Evolutionary conservation across 441 rosid species (phyloP), one percentile per base, ranked within the genome.

Genomic region (Croton laevigatus): DNA sequence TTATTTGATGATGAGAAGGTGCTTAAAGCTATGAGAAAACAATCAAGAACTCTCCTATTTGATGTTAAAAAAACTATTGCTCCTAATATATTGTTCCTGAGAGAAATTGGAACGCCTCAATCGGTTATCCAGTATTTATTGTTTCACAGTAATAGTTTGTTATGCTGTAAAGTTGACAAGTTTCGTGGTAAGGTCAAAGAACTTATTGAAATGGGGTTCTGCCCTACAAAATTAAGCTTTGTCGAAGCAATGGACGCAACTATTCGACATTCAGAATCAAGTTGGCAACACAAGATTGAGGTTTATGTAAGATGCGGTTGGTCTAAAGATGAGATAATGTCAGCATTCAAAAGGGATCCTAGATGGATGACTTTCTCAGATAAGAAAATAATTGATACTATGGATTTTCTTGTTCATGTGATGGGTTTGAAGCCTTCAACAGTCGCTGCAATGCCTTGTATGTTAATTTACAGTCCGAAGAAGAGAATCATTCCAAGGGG

Each of bases 231-330:
- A 46, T 2, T 3, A 4, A 46, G 0, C 6, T 46, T 46, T 46
- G 4, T 13, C 51, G 6, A 12, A 0, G 51, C 51, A 3, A 0
- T 0, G 13, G n/a, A n/a, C n/a, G 3, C n/a, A 14, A 46, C 14
- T 10, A 13, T 4, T 1, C 5, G 3, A 3, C 4, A 12, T 5
- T 12, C 17, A 3, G 51, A 46, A 46, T 46, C 51, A 7, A 80
- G 53, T 0, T 72, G 79, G 80, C 75, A 73, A 23, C 68, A 17
- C 32, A 80, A 75, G 48, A 6, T 75, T 22, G 55, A 62, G n/a
- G 37, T 59, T 38, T 77, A 19, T 59, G 38, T 20, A 68, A 62
- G 53, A 65, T 82, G 78, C 68, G 86, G 78, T 62, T 75, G 71
- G 79, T 75, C 79, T 10, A 63, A 70, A 46, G 70, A 70, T 48